Conservation (phyloP, 257 asterid genomes). For the Prunella vulgaris region DNA sequence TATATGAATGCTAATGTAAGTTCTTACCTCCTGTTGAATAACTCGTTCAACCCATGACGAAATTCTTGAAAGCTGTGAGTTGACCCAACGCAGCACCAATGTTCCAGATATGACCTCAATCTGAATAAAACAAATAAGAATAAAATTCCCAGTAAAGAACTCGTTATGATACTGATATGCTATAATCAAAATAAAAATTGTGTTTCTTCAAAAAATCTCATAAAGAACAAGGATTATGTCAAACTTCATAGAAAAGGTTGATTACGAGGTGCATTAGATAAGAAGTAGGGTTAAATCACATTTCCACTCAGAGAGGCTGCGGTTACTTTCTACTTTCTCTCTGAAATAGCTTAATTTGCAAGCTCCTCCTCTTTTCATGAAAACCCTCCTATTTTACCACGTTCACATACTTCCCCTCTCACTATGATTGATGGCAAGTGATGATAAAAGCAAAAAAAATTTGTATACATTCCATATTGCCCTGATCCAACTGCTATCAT, state of each 20-base stretch:
- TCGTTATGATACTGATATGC: not conserved
- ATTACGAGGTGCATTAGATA: not conserved
- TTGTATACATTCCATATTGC: not conserved
- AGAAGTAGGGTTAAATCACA: not conserved
- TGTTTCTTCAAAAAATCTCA: not conserved
- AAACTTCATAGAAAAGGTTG: not conserved
- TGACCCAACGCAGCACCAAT: slow-evolving; percentile 95
- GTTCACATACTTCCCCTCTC: not conserved
- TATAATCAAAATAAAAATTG: not conserved
- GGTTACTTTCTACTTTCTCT: not conserved
- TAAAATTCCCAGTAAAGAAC: slow-evolving; percentile 15
- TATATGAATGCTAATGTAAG: slow-evolving; percentile 10
- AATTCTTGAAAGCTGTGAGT: slow-evolving; percentile 87
- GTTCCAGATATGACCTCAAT: slow-evolving; percentile 88
- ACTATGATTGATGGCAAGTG: not conserved
- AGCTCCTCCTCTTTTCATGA: not conserved
- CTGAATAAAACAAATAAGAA: slow-evolving; percentile 36
- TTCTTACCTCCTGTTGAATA: slow-evolving; percentile 82
- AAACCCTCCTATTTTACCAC: not conserved
- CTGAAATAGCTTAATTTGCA: not conserved
- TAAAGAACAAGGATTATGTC: not conserved
- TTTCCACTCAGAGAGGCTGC: not conserved
- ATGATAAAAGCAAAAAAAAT: not conserved
- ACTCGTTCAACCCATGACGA: slow-evolving; percentile 94
- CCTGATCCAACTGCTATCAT: not conserved